A percentile compares a stretch with the other conserved stretches of the same genome.
Conservation (phyloP, 192 early-diverging fungal genomes). For the Backusella circina region DNA sequence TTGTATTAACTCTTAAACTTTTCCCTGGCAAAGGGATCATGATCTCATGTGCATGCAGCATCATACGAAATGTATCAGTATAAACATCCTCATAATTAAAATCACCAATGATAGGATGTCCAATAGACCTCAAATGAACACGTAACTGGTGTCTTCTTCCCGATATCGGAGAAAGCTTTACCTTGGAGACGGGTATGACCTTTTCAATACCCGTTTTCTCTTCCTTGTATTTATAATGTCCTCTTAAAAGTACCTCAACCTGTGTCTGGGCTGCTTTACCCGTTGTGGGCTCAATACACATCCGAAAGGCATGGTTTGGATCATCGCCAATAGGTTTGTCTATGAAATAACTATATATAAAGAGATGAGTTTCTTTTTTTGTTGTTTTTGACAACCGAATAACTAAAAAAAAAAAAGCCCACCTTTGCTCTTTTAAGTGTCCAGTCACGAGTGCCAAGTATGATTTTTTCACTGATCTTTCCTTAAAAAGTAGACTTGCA, state of each 20-base stretch:
- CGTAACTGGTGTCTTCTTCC: slow-evolving; percentile 40
- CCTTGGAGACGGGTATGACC: slow-evolving; percentile 17
- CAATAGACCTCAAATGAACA: slow-evolving; percentile 32
- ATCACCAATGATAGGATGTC: slow-evolving; percentile 40
- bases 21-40: slow-evolving; percentile 17
- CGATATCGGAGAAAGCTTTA: slow-evolving; percentile 22
- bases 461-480: slow-evolving; percentile 29
- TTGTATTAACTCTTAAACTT: background rate
- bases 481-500: slow-evolving; percentile 25
- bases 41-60: slow-evolving; percentile 39
- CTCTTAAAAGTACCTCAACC: slow-evolving; percentile 24
- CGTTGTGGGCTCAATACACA: slow-evolving; percentile 15
- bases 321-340: slow-evolving; percentile 34
- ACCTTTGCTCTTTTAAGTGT: slow-evolving; percentile 26
- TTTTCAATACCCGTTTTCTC: slow-evolving; percentile 5
- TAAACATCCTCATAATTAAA: slow-evolving; percentile 37
- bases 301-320: slow-evolving; percentile 33
- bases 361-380: background rate
- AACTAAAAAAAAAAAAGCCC: too few species aligned
- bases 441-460: slow-evolving; percentile 37
- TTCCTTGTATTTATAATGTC: slow-evolving; percentile 22
- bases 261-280: slow-evolving; percentile 32
- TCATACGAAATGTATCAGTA: slow-evolving; percentile 41
- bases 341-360: slow-evolving; percentile 24
- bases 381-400: too few species aligned